Conservation (phyloP, 306 rosid genomes). For the Trifolium repens region DNA sequence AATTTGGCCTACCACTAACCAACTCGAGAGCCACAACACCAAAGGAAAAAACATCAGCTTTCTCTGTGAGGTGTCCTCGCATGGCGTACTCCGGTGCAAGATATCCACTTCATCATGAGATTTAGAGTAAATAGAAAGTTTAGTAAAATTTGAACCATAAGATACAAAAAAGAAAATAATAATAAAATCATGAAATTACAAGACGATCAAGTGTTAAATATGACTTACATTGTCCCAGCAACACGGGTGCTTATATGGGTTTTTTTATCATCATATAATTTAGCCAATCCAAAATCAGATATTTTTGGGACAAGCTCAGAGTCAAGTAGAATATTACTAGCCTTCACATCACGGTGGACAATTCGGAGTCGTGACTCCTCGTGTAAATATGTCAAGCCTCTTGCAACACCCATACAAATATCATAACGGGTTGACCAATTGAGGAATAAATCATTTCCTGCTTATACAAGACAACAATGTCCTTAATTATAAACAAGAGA, state of each 20-base stretch:
- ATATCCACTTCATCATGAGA: constrained; percentile 63
- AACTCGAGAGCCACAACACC: constrained; percentile 85
- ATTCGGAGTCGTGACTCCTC: constrained; percentile 78
- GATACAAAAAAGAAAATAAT: not conserved
- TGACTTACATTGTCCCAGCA: constrained; percentile 79
- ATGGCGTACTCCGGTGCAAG: constrained; percentile 92
- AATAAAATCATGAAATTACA: not conserved
- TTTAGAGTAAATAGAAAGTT: constrained; percentile 12
- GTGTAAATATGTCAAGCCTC: constrained; percentile 78
- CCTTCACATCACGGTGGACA: constrained; percentile 86
- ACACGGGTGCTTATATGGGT: constrained; percentile 84
- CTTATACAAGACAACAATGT: constrained; percentile 22
- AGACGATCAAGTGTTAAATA: not conserved
- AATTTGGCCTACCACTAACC: constrained; percentile 75
- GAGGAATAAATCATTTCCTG: constrained; percentile 59
- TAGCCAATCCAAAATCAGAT: constrained; percentile 84
- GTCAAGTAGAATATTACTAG: constrained; percentile 81
- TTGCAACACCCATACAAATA: constrained; percentile 74
- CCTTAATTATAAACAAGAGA: not conserved
- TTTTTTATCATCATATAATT: constrained; percentile 75
- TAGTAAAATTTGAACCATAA: constrained; percentile 16
- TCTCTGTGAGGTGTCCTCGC: constrained; percentile 88
- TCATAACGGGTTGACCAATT: constrained; percentile 75
- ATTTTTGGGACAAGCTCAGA: constrained; percentile 68
- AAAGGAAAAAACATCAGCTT: constrained; percentile 84